phyloP scores from a whole-genome alignment of 805 yeast genomes.

The Starmerella stigmatis region DNA sequence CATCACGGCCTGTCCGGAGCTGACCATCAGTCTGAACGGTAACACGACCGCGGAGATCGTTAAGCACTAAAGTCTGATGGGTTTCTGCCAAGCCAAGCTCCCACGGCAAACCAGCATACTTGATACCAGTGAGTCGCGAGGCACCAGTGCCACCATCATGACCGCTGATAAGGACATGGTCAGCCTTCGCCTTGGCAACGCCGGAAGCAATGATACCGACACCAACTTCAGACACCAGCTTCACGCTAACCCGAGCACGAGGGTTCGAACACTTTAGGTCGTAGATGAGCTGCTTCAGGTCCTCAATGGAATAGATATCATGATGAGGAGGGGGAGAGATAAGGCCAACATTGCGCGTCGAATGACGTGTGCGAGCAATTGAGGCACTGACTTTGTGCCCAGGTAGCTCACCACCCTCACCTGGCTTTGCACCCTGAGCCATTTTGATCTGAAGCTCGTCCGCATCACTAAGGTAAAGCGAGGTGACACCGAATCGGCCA shows the following conservation, averaged over 20 bases:
- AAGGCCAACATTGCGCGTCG: slow-evolving; percentile 92
- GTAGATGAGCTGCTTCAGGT: slow-evolving; percentile 88
- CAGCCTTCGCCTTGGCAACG: slow-evolving; percentile 98
- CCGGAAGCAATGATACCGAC: slow-evolving; percentile 99
- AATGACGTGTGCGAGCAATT: slow-evolving; percentile 91
- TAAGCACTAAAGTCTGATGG: slow-evolving; percentile 90
- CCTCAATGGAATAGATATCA: slow-evolving; percentile 96
- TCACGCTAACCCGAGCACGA: slow-evolving; percentile 91
- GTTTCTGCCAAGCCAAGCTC: slow-evolving; percentile 97
- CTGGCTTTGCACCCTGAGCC: slow-evolving; percentile 99
- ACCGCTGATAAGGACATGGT: slow-evolving; percentile 88
- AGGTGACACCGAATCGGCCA: slow-evolving; percentile 96
- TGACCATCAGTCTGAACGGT: slow-evolving; percentile 98
- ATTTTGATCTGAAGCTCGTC: slow-evolving; percentile 95
- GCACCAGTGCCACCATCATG: slow-evolving; percentile 99
- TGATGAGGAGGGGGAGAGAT: slow-evolving; percentile 99
- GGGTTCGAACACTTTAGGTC: slow-evolving; percentile 96
- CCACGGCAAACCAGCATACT: slow-evolving; percentile 98
- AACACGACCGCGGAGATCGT: slow-evolving; percentile 92
- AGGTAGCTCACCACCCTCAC: slow-evolving; percentile 98
- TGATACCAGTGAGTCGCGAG: slow-evolving; percentile 92
- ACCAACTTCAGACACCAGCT: slow-evolving; percentile 95
- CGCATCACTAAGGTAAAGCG: slow-evolving; percentile 87
- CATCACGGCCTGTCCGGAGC: slow-evolving; percentile 91
- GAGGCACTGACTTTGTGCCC: slow-evolving; percentile 81